A percentile compares a stretch with the other conserved stretches of the same genome.
Conservation (phyloP, 192 early-diverging fungal genomes). For the Backusella tuberculispora region DNA sequence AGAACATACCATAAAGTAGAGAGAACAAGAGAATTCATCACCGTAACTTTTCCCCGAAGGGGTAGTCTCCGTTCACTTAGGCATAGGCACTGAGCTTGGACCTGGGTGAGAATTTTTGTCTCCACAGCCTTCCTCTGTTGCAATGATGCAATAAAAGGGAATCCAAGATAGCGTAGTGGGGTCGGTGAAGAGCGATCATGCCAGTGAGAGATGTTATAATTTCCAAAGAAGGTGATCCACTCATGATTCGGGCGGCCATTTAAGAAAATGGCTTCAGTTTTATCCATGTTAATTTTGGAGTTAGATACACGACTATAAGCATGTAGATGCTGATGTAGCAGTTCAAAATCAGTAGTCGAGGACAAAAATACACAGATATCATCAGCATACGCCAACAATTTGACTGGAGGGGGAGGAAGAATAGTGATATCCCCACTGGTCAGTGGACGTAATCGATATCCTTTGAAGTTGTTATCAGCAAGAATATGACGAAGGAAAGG, state of each 20-base stretch:
- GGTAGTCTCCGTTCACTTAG: too few species aligned
- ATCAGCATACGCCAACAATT: constrained; percentile 6
- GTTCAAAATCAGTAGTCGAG: neutral
- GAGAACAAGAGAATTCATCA: too few species aligned
- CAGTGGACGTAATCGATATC: neutral
- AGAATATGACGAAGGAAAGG: constrained; percentile 25
- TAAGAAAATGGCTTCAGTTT: too few species aligned
- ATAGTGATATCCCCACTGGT: neutral
- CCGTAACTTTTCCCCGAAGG: too few species aligned
- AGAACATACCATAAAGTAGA: too few species aligned
- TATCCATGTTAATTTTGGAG: too few species aligned
- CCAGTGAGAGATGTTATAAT: neutral
- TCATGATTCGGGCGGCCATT: too few species aligned
- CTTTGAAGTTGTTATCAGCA: neutral
- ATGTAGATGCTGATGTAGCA: neutral
- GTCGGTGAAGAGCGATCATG: neutral
- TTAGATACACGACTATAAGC: neutral
- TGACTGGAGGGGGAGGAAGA: neutral
- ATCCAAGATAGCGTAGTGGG: neutral
- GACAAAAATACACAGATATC: neutral
- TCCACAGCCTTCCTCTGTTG: neutral
- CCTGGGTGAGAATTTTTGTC: neutral
- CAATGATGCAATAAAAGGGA: neutral
- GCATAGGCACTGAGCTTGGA: neutral
- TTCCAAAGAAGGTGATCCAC: neutral